Percentiles rank a stretch among this genome's conserved stretches.
Evolutionary conservation across 2,329 filamentous ascomycete genomes (phyloP).

Genomic region (Alternaria sp.): DNA sequence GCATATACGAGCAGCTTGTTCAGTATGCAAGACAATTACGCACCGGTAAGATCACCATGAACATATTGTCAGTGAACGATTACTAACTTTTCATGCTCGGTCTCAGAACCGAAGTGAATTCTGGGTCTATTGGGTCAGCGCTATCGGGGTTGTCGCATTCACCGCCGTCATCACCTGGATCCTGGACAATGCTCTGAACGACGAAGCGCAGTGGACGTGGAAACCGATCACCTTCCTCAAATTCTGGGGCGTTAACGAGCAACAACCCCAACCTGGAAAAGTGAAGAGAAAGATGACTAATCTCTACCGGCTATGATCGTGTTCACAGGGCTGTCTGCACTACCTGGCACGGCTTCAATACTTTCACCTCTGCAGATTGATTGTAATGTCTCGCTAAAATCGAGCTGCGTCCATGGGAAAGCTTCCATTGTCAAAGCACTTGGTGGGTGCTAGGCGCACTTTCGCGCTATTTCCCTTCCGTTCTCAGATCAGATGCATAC

Average conservation of each 20-base stretch:
- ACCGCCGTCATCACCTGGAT: constrained; percentile 35
- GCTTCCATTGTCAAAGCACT: not conserved
- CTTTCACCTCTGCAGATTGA: not conserved
- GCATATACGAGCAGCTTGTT: constrained; percentile 43
- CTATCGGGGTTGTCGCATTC: constrained; percentile 31
- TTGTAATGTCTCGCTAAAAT: not conserved
- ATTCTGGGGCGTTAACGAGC: constrained; percentile 16
- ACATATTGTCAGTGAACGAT: not conserved
- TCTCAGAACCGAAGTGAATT: constrained; percentile 26
- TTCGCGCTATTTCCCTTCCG: not conserved
- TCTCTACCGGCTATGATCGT: constrained; percentile 10
- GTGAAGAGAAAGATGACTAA: constrained; percentile 18
- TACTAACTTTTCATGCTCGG: not conserved
- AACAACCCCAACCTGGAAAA: not conserved
- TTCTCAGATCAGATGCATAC: not conserved
- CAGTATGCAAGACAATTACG: constrained; percentile 43
- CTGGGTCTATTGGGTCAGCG: constrained; percentile 44
- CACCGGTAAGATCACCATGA: constrained; percentile 15
- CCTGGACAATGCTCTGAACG: constrained; percentile 36
- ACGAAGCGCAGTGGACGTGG: constrained; percentile 36
- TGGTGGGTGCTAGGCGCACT: not conserved
- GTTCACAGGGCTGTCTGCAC: not conserved
- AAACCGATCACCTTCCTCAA: constrained; percentile 13
- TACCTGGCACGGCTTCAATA: not conserved
- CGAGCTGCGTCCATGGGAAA: not conserved